Conservation (phyloP, 495 filamentous ascomycete species). For the Penicillium verhagenii region DNA sequence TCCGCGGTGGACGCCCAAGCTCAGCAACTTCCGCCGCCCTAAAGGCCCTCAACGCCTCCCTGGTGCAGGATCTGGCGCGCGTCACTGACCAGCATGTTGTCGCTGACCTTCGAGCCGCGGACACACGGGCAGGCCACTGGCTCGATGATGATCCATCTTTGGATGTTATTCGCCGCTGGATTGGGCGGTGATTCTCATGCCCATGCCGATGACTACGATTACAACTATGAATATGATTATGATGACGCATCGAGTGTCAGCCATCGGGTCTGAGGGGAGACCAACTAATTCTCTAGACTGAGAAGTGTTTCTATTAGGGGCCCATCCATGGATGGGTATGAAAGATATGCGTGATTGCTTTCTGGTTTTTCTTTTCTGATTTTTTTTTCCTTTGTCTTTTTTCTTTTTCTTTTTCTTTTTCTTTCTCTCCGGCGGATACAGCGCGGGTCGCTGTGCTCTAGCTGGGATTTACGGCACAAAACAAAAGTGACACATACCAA, state of each 20-base stretch:
- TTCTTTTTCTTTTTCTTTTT: slow-evolving; percentile 5
- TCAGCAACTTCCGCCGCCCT: slow-evolving; percentile 57
- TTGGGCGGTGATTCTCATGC: slow-evolving; percentile 33
- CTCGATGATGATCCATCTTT: slow-evolving; percentile 66
- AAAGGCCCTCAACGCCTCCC: slow-evolving; percentile 53
- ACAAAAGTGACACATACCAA: slow-evolving; percentile 1
- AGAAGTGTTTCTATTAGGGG: not conserved
- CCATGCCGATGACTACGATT: not conserved
- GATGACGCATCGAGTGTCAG: not conserved
- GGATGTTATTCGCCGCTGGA: slow-evolving; percentile 44
- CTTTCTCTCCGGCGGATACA: slow-evolving; percentile 10
- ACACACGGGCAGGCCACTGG: slow-evolving; percentile 70
- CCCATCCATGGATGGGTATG: not conserved
- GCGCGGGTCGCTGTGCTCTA: slow-evolving; percentile 23
- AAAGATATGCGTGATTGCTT: not conserved
- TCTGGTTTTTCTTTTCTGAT: slow-evolving; percentile 3
- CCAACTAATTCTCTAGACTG: not conserved
- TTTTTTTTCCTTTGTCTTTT: slow-evolving; percentile 3
- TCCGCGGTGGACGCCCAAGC: slow-evolving; percentile 63
- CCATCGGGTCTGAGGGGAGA: not conserved
- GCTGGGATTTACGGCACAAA: slow-evolving; percentile 2
- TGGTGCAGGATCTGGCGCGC: slow-evolving; percentile 61
- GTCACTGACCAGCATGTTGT: slow-evolving; percentile 68
- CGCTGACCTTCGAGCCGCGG: slow-evolving; percentile 61
- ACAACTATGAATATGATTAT: too few species aligned